Evolutionary conservation across 495 filamentous ascomycete species (phyloP), one percentile per base, ranked within the genome.

Genomic region (Pyrenopolyporus hunteri): DNA sequence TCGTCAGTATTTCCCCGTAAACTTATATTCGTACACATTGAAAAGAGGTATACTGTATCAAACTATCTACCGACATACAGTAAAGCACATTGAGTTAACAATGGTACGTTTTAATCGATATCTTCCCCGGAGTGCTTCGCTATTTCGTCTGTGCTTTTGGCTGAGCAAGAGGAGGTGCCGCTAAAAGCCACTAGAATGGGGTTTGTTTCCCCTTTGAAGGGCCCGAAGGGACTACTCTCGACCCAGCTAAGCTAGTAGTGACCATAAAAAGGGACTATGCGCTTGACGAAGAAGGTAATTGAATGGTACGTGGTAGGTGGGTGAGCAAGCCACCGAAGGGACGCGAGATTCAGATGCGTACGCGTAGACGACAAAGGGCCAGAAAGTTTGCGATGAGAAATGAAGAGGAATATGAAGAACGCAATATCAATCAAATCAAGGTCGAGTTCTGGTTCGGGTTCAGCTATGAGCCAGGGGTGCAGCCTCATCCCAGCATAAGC

Each of bases 401-500:
- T 60, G 62, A 65, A 59, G 56, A 59, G 42, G 57, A 57, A 60
- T 65, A 46, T 46, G 51, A 60, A 56, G 51, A 55, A 57, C 29
- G 33, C 9, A 63, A 11, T 10, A 20, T 44, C 31, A 43, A 47
- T n/a, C n/a, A 49, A 47, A 33, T 52, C 53, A 50, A 33, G 32
- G 25, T 45, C 43, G 26, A 29, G 48, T 51, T 44, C 10, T 44
- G 20, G 23, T 40, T 48, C 37, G 14, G 26, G 29, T 59, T 64
- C 62, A 65, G 62, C 62, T 65, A 46, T 43, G 22, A 31, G 37
- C 45, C n/a, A n/a, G 42, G 51, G 48, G 44, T 65, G 56, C 51
- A 65, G 62, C 62, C 62, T 64, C 55, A 64, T 49, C 55, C 61
- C 61, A 59, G 61, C 32, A 49, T 10, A 40, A 57, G 33, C 53